Evolutionary conservation across 345 rosid species (phyloP), one percentile per base, ranked within the genome.

Genomic region (Populus simonii): DNA sequence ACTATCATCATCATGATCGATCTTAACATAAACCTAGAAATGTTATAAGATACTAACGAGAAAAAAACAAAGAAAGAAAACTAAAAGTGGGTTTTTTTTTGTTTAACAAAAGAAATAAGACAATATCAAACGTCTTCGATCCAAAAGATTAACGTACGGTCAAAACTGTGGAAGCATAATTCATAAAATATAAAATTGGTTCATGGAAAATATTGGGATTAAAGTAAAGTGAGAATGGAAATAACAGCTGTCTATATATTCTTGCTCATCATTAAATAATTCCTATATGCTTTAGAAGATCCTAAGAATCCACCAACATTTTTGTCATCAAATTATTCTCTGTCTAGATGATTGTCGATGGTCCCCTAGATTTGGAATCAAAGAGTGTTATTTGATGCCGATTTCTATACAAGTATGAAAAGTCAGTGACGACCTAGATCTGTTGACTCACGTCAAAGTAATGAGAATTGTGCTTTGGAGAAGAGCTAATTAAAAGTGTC

Each of bases 271-370:
- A 74, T 70, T 75, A 71, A 61, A 71, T 41, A 76, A 82, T 45
- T 69, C 45, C 47, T 77, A 76, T 80, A 73, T 71, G 81, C 63
- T 57, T 43, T 16, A 29, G 74, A 17, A 82, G 35, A 33, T 33
- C 76, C 86, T 77, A 72, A 80, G 87, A 83, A 84, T 79, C 83
- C 51, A 81, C 59, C 51, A 62, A 38, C 72, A 57, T 27, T 74
- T 78, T 66, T 33, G 70, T 29, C 39, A 33, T 33, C 35, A 33
- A 33, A 33, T 33, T 33, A 33, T 68, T 87, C 84, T 77, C 27
- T 80, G 75, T 84, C 72, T 77, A 38, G 81, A 82, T 75, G 77
- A 76, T 81, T 77, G 85, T 73, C 77, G 84, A 81, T 84, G 74
- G 75, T 73, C 81, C 80, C 31, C 74, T 73, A 49, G 75, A 74